Evolutionary conservation across 2,329 filamentous ascomycete genomes (phyloP), one percentile per base, ranked within the genome.

Genomic region (Fusarium nodosum): DNA sequence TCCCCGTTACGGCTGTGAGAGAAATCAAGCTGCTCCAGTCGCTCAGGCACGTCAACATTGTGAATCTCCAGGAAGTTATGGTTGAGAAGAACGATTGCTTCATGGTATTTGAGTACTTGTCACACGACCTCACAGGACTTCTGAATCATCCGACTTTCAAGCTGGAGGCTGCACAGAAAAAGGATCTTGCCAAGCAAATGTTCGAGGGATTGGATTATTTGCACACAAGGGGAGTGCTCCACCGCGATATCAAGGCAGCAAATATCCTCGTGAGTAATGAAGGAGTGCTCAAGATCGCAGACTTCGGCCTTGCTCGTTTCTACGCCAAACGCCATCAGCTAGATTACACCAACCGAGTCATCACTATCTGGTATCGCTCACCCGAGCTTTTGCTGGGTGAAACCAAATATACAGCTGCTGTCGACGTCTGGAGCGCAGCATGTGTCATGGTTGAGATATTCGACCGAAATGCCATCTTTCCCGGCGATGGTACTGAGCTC

Each of bases 101-200:
- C 81, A 99, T 99, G 96, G 96, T 99, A 5, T 99, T 99, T 71
- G 96, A 99, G 79, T 99, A 99, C 77, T 86, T 98, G 33, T 95
- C 96, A 2, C 96, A 99, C 78, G 96, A 99, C 78, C 84, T 99
- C 64, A 99, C 96, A 4, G 96, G 96, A 16, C 84, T 99, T 33
- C 88, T 99, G 64, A 98, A 98, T 75, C 96, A 99, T 76, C 96
- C 96, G 0, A 91, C 91, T 0, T 99, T 97, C 81, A 91, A 90
- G 63, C 87, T 99, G 16, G 92, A 96, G 38, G 83, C 89, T 6
- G 89, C 91, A 0, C 94, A 98, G 78, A 97, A 94, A 81, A 99
- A 99, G 80, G 90, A 99, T 77, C 86, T 99, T 34, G 93, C 94
- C 1, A 92, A 90, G 77, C 96, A 99, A 76, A 87, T 99, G 69